These are phyloP conservation scores for Kurtzmaniella natalensis DNA, from an alignment of 1,139 yeast genomes.

Conservation along the genomic window DNA sequence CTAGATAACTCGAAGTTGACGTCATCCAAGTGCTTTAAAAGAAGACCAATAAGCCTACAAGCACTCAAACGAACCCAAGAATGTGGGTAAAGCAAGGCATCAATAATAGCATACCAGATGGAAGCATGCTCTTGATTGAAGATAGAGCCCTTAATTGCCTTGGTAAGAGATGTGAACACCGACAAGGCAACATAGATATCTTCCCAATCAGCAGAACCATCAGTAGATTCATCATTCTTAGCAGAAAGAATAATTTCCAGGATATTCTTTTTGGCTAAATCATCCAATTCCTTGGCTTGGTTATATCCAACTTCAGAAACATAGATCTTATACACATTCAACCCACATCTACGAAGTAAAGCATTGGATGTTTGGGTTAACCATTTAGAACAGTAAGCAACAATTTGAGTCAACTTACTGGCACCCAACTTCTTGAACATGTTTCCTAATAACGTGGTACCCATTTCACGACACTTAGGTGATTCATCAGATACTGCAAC, in stretches of 20 bases:
- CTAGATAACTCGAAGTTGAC: constrained; percentile 28
- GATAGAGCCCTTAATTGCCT: constrained; percentile 25
- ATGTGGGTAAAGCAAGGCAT: constrained; percentile 74
- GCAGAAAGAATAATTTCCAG: constrained; percentile 33
- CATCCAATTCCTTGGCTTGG: constrained; percentile 32
- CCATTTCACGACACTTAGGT: constrained; percentile 82
- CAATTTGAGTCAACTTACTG: constrained; percentile 40
- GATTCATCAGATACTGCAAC: constrained; percentile 76
- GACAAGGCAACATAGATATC: constrained; percentile 62
- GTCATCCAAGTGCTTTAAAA: constrained; percentile 40
- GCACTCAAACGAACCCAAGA: constrained; percentile 83
- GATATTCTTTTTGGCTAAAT: constrained; percentile 33
- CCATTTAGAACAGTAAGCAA: constrained; percentile 67
- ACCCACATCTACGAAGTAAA: constrained; percentile 68
- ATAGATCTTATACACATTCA: constrained; percentile 67
- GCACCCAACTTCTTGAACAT: constrained; percentile 51
- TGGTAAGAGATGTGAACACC: constrained; percentile 44
- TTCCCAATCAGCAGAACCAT: constrained; percentile 61
- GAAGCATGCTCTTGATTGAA: constrained; percentile 23
- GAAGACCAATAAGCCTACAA: constrained; percentile 53
- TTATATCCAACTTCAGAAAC: constrained; percentile 48
- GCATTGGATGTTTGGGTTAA: constrained; percentile 50
- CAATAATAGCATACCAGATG: constrained; percentile 53
- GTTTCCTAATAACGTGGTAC: constrained; percentile 55
- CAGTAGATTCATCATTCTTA: constrained; percentile 27